Evolutionary conservation across 179 eudicot species (phyloP).

Genomic region (Actinidia arguta): DNA sequence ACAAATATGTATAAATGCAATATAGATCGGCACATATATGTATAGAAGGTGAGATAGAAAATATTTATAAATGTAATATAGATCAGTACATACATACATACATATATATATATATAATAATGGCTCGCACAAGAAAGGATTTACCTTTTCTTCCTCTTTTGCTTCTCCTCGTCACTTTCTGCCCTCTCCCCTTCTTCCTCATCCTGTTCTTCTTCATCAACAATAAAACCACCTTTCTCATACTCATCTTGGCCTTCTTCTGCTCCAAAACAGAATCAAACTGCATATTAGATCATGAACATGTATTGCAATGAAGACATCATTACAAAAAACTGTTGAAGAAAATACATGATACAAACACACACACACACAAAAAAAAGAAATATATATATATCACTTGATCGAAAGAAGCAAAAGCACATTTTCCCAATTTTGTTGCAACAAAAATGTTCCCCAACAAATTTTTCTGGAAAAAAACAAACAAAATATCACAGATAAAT

Average conservation of each 20-base stretch:
- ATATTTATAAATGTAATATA: too few species aligned
- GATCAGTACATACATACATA: too few species aligned
- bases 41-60: too few species aligned
- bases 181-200: constrained; percentile 66
- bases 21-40: neutral
- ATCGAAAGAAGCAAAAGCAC: neutral
- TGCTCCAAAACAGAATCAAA: constrained; percentile 27
- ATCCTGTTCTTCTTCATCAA: constrained; percentile 81
- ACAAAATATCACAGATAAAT: neutral
- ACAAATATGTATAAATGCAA: neutral
- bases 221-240: constrained; percentile 95
- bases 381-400: neutral
- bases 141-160: constrained; percentile 80
- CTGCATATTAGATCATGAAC: neutral
- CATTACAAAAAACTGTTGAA: neutral
- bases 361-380: neutral
- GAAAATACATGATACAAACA: neutral
- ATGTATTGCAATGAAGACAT: neutral
- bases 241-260: constrained; percentile 93
- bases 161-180: constrained; percentile 73
- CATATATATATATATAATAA: too few species aligned
- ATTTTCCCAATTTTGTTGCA: neutral
- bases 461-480: neutral
- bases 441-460: neutral
- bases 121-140: constrained; percentile 18